Evolutionary conservation across 495 filamentous ascomycete genomes (phyloP), one percentile per base, ranked within the genome.

Genomic region (Amorphotheca resinae): DNA sequence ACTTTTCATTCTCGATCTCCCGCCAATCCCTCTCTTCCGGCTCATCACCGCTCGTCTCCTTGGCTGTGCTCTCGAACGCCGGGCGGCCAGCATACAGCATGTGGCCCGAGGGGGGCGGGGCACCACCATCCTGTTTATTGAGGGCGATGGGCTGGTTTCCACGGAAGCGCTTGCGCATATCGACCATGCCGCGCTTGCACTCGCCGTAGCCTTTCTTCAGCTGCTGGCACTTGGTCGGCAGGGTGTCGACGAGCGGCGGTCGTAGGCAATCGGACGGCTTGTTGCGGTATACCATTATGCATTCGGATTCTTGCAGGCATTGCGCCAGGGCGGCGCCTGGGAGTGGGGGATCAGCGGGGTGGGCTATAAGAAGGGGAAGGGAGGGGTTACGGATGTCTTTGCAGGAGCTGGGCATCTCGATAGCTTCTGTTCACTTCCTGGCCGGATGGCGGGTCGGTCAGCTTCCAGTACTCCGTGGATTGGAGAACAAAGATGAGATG

Each of bases 81-180:
- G 76, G 72, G 55, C 72, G 75, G 22, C 88, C 88, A 7, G 76
- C 84, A 61, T 95, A 95, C 38, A 95, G 58, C 59, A 88, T 82
- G 44, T 70, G 68, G 4, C 68, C 66, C 23, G 43, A 57, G 16
- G 69, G 68, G 36, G 63, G 60, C 33, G 68, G 65, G 23, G 72
- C 74, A 28, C 66, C 68, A 36, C 82, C 70, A 16, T 71, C 43
- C 53, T 87, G 77, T 48, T 76, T 66, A 36, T 66, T 64, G 21
- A 82, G 70, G 20, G 75, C 69, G 48, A 94, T 70, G 33, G 91
- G 87, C 51, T 83, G 73, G 64, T 98, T 96, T n/a, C 91, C 93
- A 33, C 93, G 74, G 66, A 98, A 96, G 17, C 93, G 80, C 64
- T 98, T 98, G 57, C 93, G 82, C 93, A 98, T 98, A 64, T 98